phyloP scores from a whole-genome alignment of 2,329 filamentous ascomycete species.

The Ophiocordyceps camponoti-rufipedis region DNA sequence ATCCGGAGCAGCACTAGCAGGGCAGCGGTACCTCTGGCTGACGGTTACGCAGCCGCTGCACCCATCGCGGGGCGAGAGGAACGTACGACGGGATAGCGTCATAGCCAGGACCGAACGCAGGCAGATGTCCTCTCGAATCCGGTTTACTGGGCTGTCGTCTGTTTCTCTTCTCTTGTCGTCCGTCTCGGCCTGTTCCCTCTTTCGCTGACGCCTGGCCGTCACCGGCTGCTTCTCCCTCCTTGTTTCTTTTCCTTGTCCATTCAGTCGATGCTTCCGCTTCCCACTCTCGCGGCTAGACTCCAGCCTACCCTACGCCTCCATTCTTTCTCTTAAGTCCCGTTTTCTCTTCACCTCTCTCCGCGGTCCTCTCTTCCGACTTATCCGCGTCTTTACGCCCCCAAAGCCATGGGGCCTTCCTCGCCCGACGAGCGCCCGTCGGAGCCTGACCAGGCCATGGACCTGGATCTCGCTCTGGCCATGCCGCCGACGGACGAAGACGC shows the following conservation, averaged over 20 bases:
- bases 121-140: too few species aligned
- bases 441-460: conserved; percentile 12
- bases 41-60: background rate
- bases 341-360: too few species aligned
- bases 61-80: too few species aligned
- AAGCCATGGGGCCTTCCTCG: conserved; percentile 13
- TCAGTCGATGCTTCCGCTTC: too few species aligned
- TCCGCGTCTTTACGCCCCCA: conserved; percentile 12
- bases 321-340: too few species aligned
- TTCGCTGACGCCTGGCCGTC: background rate
- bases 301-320: too few species aligned
- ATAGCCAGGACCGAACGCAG: too few species aligned
- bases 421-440: conserved; percentile 15
- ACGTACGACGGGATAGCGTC: too few species aligned
- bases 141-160: too few species aligned
- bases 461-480: conserved; percentile 19
- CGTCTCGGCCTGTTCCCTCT: background rate
- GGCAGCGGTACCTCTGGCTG: background rate
- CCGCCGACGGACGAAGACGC: conserved; percentile 18
- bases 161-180: background rate
- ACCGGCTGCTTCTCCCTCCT: background rate
- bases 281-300: too few species aligned
- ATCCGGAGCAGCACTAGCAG: background rate
- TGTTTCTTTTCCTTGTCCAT: background rate
- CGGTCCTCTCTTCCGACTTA: background rate